Evolutionary conservation across 169 alveolate species (phyloP).

Genomic region (Cryptosporidium baileyi): DNA sequence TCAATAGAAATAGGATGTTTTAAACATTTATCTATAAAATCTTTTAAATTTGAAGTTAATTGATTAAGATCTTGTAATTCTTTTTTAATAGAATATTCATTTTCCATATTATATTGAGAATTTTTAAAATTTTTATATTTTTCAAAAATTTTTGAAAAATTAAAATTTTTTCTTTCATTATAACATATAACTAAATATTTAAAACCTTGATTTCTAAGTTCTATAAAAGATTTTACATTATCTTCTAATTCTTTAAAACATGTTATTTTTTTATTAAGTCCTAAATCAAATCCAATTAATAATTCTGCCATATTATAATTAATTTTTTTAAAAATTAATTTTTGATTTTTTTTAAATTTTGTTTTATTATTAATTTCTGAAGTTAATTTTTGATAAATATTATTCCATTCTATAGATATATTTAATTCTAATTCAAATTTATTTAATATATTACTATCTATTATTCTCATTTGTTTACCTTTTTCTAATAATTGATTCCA

Average conservation of each 20-base stretch:
- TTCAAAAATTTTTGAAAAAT: conserved; percentile 1
- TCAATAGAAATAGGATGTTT: conserved; percentile 34
- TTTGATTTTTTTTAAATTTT: background rate
- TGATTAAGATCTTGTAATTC: background rate
- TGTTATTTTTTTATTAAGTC: conserved; percentile 16
- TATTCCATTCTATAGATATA: conserved; percentile 34
- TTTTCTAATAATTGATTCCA: conserved; percentile 31
- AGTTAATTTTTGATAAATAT: background rate
- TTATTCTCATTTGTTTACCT: conserved; percentile 27
- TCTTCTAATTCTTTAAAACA: conserved; percentile 13
- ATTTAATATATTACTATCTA: background rate
- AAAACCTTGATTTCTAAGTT: conserved; percentile 8
- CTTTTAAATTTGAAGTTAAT: background rate
- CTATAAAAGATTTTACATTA: background rate
- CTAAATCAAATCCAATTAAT: conserved; percentile 11
- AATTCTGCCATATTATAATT: background rate
- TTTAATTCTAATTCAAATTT: background rate
- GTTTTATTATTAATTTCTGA: background rate
- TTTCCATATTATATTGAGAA: background rate
- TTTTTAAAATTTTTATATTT: background rate
- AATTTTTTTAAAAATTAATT: background rate
- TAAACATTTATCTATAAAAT: background rate
- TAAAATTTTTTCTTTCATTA: background rate
- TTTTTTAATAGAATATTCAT: background rate
- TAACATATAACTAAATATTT: background rate